Evolutionary conservation across 2,329 filamentous ascomycete species (phyloP).

Genomic region (Fusarium musae): DNA sequence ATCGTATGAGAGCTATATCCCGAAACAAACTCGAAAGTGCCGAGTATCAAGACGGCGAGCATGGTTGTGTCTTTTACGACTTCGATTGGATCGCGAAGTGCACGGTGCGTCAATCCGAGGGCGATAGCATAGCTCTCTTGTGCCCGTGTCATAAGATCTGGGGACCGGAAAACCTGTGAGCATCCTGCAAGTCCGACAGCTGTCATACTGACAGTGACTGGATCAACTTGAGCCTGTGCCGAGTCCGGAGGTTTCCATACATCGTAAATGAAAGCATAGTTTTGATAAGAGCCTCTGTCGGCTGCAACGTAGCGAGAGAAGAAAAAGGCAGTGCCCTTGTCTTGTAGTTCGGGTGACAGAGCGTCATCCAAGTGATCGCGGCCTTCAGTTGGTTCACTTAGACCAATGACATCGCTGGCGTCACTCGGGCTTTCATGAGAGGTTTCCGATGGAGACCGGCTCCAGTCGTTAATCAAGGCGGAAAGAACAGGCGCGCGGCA

Average conservation of each 20-base stretch:
- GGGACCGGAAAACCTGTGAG: conserved; percentile 57
- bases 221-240: conserved; percentile 52
- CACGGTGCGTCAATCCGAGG: conserved; percentile 61
- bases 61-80: conserved; percentile 62
- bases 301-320: conserved; percentile 63
- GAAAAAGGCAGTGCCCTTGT: conserved; percentile 60
- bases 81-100: conserved; percentile 57
- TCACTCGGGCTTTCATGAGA: conserved; percentile 38
- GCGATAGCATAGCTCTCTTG: conserved; percentile 63
- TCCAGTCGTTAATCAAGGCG: conserved; percentile 39
- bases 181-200: conserved; percentile 65
- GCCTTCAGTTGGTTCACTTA: conserved; percentile 32
- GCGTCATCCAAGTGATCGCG: conserved; percentile 22
- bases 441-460: conserved; percentile 36
- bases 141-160: conserved; percentile 58
- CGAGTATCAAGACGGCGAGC: conserved; percentile 63
- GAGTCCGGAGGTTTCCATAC: conserved; percentile 60
- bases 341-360: conserved; percentile 48
- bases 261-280: conserved; percentile 64
- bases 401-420: conserved; percentile 20
- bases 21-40: conserved; percentile 65
- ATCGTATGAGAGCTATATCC: conserved; percentile 59
- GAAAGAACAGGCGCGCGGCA: conserved; percentile 39
- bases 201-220: conserved; percentile 63
- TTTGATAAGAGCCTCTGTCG: conserved; percentile 59